These are phyloP conservation scores for sorghum (Sorghum bicolor) DNA, from an alignment of 176 grass and related monocot genomes.

Conservation along the genomic window Sorghum_bicolor_NCBIv3 NC_012876.2:58966001-58966500, in stretches of 20 bases:
- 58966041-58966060: no score
- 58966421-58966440: constrained; percentile 68
- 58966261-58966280: constrained; percentile 3
- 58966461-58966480: constrained; percentile 67
- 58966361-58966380: constrained; percentile 39
- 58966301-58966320: constrained; percentile 15
- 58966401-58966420: constrained; percentile 44
- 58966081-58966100: no score
- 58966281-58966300: constrained; percentile 33
- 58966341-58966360: constrained; percentile 30
- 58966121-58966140: no score
- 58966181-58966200: constrained; percentile 3
- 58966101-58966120: no score
- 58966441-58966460: constrained; percentile 62
- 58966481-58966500: constrained; percentile 47
- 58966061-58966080: no score
- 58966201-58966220: background rate
- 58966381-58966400: constrained; percentile 22
- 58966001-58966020: no score
- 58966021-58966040: no score
- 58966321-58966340: constrained; percentile 41
- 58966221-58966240: background rate
- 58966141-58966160: no score
- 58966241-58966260: constrained; percentile 13
- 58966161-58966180: background rate